Percentiles rank a stretch among this genome's conserved stretches.
phyloP scores from a whole-genome alignment of 2,329 filamentous ascomycete genomes.

The Alternaria infectoria region DNA sequence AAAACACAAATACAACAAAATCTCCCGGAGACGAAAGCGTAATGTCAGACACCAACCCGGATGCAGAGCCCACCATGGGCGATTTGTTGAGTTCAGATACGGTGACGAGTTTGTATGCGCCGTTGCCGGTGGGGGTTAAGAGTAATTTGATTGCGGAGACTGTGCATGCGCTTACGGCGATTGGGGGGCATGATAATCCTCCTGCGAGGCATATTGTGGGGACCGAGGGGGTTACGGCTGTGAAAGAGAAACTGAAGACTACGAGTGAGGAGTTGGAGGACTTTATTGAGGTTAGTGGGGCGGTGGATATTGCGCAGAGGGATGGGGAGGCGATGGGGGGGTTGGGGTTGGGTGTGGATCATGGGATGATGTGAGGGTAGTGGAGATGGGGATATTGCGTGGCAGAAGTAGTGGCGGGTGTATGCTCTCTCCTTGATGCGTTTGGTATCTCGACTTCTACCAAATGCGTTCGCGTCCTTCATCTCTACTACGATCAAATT shows the following conservation, averaged over 20 bases:
- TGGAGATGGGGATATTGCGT: too few relatives aligned
- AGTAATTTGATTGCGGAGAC: conserved; percentile 84
- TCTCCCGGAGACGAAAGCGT: conserved; percentile 36
- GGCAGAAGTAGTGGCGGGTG: too few relatives aligned
- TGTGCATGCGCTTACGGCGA: conserved; percentile 86
- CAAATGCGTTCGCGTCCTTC: too few relatives aligned
- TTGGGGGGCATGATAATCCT: conserved; percentile 94
- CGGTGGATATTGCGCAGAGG: conserved; percentile 71
- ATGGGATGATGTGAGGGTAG: conserved; percentile 2
- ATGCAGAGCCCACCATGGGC: conserved; percentile 48
- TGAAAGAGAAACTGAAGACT: conserved; percentile 95
- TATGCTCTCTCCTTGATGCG: too few relatives aligned
- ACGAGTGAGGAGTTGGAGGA: conserved; percentile 96
- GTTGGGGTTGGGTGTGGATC: conserved; percentile 16
- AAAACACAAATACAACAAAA: conserved; percentile 44
- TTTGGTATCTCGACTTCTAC: too few relatives aligned
- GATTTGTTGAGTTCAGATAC: conserved; percentile 56
- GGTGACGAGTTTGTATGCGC: conserved; percentile 74
- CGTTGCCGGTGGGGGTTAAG: conserved; percentile 68
- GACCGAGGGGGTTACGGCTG: conserved; percentile 81
- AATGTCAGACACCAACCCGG: conserved; percentile 37
- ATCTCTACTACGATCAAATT: too few relatives aligned
- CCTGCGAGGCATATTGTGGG: conserved; percentile 94
- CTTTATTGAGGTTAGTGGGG: conserved; percentile 87
- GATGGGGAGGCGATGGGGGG: conserved; percentile 23